Evolutionary conservation across 768 basidiomycete genomes (phyloP), one percentile per base, ranked within the genome.

Genomic region (Sarcomyxa edulis): DNA sequence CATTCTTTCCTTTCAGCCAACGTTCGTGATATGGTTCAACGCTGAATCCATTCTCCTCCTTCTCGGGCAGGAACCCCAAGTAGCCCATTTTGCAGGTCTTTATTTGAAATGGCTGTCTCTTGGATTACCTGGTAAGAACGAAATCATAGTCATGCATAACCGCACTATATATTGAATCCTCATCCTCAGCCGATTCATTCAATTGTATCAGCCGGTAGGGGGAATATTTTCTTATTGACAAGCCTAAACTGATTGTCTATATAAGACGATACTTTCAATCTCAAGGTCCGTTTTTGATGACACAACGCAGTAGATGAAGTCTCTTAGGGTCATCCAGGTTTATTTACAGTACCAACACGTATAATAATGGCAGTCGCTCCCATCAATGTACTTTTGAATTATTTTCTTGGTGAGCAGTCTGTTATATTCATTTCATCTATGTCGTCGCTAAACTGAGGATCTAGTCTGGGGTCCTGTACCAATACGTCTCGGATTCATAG

Each of bases 281-380:
- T 11, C 89, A 92, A 64, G 84, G 81, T 78, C 26, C 30, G 18
- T 14, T 29, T 3, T 4, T 10, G 8, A 21, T 23, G n/a, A n/a
- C n/a, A n/a, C n/a, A n/a, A n/a, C n/a, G n/a, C n/a, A n/a, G n/a
- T n/a, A n/a, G n/a, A n/a, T n/a, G n/a, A n/a, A n/a, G n/a, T n/a
- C n/a, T n/a, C 20, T 36, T 28, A 20, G 8, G 10, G 8, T 5
- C 18, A 12, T n/a, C n/a, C 19, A 92, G 56, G 88, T 18, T 66
- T 94, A n/a, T 93, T 97, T 59, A 64, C 74, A 11, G 74, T 92
- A 3, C 93, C 94, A 0, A 94, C 93, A 0, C 77, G 81, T 42
- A 84, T 94, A 42, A 81, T 88, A 27, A 58, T 88, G 40, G 62
- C 87, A 16, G 77, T 93, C 11, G 89, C 94, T 0, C 96, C 93